These are phyloP conservation scores for Helicocarpus griseus DNA, from an alignment of 2,329 filamentous ascomycete species.

Conservation along the genomic window DNA sequence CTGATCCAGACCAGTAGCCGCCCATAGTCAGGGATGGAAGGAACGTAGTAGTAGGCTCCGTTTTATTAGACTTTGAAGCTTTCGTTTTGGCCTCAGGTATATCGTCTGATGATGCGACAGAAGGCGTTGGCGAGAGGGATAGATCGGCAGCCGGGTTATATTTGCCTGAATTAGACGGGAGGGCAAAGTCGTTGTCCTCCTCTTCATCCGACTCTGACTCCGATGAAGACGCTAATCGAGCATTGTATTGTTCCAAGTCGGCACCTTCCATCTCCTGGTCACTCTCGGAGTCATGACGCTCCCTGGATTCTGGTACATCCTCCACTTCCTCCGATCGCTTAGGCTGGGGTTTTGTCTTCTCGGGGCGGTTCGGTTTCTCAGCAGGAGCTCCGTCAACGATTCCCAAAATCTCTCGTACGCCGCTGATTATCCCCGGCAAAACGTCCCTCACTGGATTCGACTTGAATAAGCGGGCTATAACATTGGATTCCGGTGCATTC, in stretches of 20 bases:
- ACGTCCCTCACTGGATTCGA: constrained; percentile 49
- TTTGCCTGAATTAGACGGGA: constrained; percentile 7
- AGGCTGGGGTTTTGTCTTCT: constrained; percentile 5
- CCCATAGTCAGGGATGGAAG: constrained; percentile 52
- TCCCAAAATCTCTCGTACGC: constrained; percentile 30
- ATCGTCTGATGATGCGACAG: constrained; percentile 19
- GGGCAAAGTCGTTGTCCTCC: constrained; percentile 16
- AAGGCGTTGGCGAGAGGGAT: constrained; percentile 27
- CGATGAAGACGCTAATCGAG: constrained; percentile 23
- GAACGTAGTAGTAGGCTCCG: constrained; percentile 41
- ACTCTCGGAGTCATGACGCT: not conserved
- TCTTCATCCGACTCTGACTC: constrained; percentile 15
- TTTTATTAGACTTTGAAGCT: constrained; percentile 14
- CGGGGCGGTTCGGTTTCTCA: constrained; percentile 5
- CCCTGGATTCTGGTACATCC: constrained; percentile 6
- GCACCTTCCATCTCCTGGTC: constrained; percentile 14
- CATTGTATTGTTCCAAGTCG: constrained; percentile 24
- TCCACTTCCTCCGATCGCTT: not conserved
- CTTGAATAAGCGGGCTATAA: constrained; percentile 50
- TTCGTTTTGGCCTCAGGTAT: constrained; percentile 21
- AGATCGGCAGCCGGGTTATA: constrained; percentile 15
- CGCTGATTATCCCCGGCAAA: constrained; percentile 37
- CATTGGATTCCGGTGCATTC: constrained; percentile 44
- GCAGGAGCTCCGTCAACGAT: constrained; percentile 19
- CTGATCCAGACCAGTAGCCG: constrained; percentile 55